These are phyloP conservation scores for Aquilaria agallochum DNA, from an alignment of 441 rosid genomes.

Conservation along the genomic window DNA sequence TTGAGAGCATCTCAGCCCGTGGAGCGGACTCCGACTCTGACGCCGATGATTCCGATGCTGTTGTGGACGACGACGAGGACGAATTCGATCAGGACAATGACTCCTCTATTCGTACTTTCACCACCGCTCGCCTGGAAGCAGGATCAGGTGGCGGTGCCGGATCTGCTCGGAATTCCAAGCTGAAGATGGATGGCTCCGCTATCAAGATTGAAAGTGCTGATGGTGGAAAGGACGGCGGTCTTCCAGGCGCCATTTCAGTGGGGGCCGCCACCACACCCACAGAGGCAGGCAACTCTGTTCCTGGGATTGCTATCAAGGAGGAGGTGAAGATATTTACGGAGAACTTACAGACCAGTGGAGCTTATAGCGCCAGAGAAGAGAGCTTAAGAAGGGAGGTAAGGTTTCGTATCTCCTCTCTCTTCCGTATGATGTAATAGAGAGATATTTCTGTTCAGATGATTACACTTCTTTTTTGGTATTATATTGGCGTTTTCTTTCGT, in stretches of 20 bases:
- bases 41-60: slow-evolving; percentile 79
- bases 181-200: slow-evolving; percentile 62
- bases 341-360: slow-evolving; percentile 94
- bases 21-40: slow-evolving; percentile 81
- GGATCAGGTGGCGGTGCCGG: slow-evolving; percentile 31
- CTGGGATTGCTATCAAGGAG: slow-evolving; percentile 59
- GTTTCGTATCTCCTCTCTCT: background rate
- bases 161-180: slow-evolving; percentile 57
- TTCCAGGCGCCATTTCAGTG: slow-evolving; percentile 28
- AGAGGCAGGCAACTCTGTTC: slow-evolving; percentile 35
- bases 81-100: slow-evolving; percentile 74
- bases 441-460: background rate
- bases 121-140: slow-evolving; percentile 77
- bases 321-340: slow-evolving; percentile 88
- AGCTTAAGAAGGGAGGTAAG: slow-evolving; percentile 79
- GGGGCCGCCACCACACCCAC: slow-evolving; percentile 33
- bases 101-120: slow-evolving; percentile 87
- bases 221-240: slow-evolving; percentile 52
- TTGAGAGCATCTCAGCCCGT: slow-evolving; percentile 96
- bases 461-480: background rate
- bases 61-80: slow-evolving; percentile 83
- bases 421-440: background rate
- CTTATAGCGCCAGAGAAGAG: slow-evolving; percentile 98
- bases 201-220: slow-evolving; percentile 83
- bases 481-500: background rate